Evolutionary conservation across 2,329 filamentous ascomycete genomes (phyloP), one percentile per base, ranked within the genome.

Genomic region (Penicillium sclerotigenum): DNA sequence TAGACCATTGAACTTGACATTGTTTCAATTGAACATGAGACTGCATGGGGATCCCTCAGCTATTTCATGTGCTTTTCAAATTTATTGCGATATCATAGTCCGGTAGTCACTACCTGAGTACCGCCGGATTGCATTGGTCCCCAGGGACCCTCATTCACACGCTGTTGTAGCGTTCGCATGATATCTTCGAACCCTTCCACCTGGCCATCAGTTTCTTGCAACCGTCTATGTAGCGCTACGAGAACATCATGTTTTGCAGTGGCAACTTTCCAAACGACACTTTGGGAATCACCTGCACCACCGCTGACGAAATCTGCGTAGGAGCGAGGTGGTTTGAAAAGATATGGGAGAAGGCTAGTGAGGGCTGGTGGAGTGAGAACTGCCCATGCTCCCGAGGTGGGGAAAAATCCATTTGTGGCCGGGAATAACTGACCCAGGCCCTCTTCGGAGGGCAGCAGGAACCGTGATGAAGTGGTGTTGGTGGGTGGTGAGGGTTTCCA

Each of bases 251-350:
- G 83, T 62, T 84, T 85, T 0, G 81, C 79, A 45, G 75, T 77
- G 1, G 82, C 82, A 40, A 86, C 76, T 58, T 79, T 78, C 71
- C 82, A 85, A 3, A 83, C 81, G 1, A 81, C 77, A 59, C 79
- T 82, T 63, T 85, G 81, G 1, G 79, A 72, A 63, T 85, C 83
- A 2, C 80, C 81, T 10, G 79, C 74, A 10, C 83, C 83, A 36
- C 76, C 74, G 14, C 80, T 81, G 0, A 84, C 82, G n/a, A 85
- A 75, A 52, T 83, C 83, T 13, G 79, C 78, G 57, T 83, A 84
- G 0, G 79, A 80, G 29, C 80, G 79, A 1, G 83, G 79, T 3
- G 82, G 81, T 52, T 80, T 81, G 53, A 86, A 77, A 2, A 86
- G 72, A 62, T 81, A 84, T 0, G 83, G 83, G 0, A 86, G 68